Percentiles rank a stretch among this genome's conserved stretches.
Evolutionary conservation across 345 rosid genomes (phyloP).

Genomic region (Durio zibethinus): DNA sequence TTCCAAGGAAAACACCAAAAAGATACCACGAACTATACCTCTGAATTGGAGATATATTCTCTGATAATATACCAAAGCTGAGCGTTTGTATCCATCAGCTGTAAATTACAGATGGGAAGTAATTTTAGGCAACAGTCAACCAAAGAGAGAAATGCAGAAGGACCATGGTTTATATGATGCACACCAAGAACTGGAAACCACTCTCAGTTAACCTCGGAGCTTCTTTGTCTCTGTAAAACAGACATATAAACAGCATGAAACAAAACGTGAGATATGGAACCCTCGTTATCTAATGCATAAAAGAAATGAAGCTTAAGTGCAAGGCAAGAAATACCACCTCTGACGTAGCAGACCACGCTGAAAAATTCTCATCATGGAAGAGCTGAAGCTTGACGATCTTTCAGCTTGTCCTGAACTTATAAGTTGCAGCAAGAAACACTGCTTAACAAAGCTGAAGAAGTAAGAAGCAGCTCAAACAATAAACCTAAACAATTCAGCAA

Average conservation of each 20-base stretch:
- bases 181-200: slow-evolving; percentile 98
- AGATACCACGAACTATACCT: slow-evolving; percentile 49
- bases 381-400: slow-evolving; percentile 61
- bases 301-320: not conserved
- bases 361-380: slow-evolving; percentile 86
- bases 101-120: slow-evolving; percentile 27
- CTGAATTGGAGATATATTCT: slow-evolving; percentile 90
- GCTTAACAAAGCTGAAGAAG: slow-evolving; percentile 33
- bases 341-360: slow-evolving; percentile 86
- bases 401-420: slow-evolving; percentile 79
- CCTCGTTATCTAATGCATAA: slow-evolving; percentile 14
- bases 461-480: slow-evolving; percentile 29
- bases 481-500: not conserved
- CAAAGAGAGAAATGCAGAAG: slow-evolving; percentile 17
- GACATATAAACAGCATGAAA: slow-evolving; percentile 17
- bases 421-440: slow-evolving; percentile 93
- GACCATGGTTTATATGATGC: slow-evolving; percentile 26
- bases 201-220: slow-evolving; percentile 80
- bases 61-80: slow-evolving; percentile 97
- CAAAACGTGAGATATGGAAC: slow-evolving; percentile 10
- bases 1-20: slow-evolving; percentile 16
- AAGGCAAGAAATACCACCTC: slow-evolving; percentile 42
- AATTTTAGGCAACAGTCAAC: slow-evolving; percentile 11
- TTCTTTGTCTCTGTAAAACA: slow-evolving; percentile 67
- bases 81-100: slow-evolving; percentile 98